Evolutionary conservation across 2,329 filamentous ascomycete species (phyloP), one percentile per base, ranked within the genome.

Genomic region (Colletotrichum sp.): DNA sequence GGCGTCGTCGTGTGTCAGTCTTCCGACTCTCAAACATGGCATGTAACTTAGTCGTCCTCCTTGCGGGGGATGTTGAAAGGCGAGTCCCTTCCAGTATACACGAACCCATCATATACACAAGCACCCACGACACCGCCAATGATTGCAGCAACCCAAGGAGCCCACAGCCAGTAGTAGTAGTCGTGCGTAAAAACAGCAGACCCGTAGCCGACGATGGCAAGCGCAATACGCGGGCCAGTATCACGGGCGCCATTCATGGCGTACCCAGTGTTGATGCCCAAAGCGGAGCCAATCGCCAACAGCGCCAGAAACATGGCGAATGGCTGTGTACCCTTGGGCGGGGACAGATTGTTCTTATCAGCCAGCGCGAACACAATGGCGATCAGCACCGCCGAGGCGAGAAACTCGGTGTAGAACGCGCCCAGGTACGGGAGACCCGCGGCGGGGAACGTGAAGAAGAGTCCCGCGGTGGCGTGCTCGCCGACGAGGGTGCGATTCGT

Each of bases 231-330:
- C 1, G 83, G 83, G 3, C 84, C 84, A 48, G 85, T 83, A 36
- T 85, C 84, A 6, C 83, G 83, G 0, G 84, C 84, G 16, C 84
- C 83, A 32, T 85, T 86, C 70, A 86, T 68, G 0, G 84, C 81
- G 5, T 83, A 82, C 5, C 83, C 84, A 8, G 82, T 84, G 59
- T 85, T 85, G 55, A 84, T 84, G 0, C 82, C 84, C 3, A 86
- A 70, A 0, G 82, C 82, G 66, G 85, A 83, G 72, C 84, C 85
- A 27, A 85, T 78, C 3, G 81, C 82, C 1, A 83, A 82, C 4
- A 84, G 77, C 4, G 86, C 73, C 25, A 86, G 76, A 8, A 84
- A 84, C 4, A 86, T 75, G 1, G 85, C 79, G 34, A 85, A 79
- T 5, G 84, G 82, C 60, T 84, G 83, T 78, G 84, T 85, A 8